Conservation (phyloP, 164 flowering plant species). For the Berberis vulgaris region DNA sequence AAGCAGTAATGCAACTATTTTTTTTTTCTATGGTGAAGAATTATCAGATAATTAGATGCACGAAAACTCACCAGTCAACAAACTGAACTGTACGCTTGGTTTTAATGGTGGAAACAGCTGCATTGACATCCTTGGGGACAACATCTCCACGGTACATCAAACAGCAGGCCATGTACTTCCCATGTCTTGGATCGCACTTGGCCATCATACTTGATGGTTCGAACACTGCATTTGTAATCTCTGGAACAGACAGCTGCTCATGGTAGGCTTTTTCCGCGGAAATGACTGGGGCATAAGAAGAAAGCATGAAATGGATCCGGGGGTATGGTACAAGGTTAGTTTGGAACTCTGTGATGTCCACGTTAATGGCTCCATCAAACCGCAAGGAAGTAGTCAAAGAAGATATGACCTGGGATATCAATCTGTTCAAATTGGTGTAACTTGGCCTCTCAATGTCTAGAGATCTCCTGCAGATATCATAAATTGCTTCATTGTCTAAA, state of each 20-base stretch:
- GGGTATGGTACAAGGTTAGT: slow-evolving; percentile 72
- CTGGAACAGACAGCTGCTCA: slow-evolving; percentile 46
- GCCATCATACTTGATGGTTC: slow-evolving; percentile 74
- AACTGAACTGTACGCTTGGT: slow-evolving; percentile 4
- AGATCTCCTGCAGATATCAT: slow-evolving; percentile 34
- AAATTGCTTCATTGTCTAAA: slow-evolving; percentile 6
- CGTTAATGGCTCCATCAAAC: slow-evolving; percentile 68
- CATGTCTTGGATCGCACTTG: slow-evolving; percentile 52
- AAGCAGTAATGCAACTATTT: too few relatives aligned
- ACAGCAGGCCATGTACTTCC: slow-evolving; percentile 6
- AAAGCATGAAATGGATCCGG: slow-evolving; percentile 65
- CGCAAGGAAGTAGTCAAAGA: slow-evolving; percentile 63
- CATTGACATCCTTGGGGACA: slow-evolving; percentile 15
- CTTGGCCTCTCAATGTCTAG: slow-evolving; percentile 59
- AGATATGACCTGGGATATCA: slow-evolving; percentile 55
- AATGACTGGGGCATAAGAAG: slow-evolving; percentile 60
- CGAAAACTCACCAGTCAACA: slow-evolving; percentile 2
- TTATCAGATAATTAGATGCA: not conserved
- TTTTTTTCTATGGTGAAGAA: too few relatives aligned
- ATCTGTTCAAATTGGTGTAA: slow-evolving; percentile 55
- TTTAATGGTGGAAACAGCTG: slow-evolving; percentile 20
- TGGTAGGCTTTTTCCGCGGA: slow-evolving; percentile 29
- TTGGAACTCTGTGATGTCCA: slow-evolving; percentile 58
- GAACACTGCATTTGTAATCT: slow-evolving; percentile 58
- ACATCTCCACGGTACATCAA: slow-evolving; percentile 9